A percentile compares a stretch with the other conserved stretches of the same genome.
Conservation (phyloP, 306 rosid genomes). For the Echinosophora koreensis region DNA sequence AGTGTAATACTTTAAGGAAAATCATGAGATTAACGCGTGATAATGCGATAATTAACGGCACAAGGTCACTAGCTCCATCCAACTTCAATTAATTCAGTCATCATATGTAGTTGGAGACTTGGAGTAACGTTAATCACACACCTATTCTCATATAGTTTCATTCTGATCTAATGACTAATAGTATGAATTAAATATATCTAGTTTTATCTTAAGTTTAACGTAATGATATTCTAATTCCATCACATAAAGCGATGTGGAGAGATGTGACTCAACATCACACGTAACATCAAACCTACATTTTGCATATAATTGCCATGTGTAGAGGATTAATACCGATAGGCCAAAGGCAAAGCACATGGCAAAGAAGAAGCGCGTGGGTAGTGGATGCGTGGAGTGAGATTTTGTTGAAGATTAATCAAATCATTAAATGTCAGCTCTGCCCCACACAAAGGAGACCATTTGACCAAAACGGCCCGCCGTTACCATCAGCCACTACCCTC, state of each 20-base stretch:
- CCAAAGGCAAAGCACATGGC: neutral
- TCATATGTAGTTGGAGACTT: neutral
- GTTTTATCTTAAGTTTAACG: too few species aligned
- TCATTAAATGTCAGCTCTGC: slow-evolving; percentile 43
- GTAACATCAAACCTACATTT: neutral
- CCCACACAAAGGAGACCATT: slow-evolving; percentile 51
- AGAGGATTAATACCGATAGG: neutral
- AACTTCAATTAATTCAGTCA: neutral
- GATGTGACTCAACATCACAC: neutral
- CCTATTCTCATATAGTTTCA: too few species aligned
- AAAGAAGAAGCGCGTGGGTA: slow-evolving; percentile 28
- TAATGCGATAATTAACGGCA: slow-evolving; percentile 28
- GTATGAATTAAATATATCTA: too few species aligned
- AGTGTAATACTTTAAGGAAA: slow-evolving; percentile 18
- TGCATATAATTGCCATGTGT: neutral
- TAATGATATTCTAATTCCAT: too few species aligned
- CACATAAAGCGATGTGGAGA: neutral
- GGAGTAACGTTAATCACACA: neutral
- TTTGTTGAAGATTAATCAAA: slow-evolving; percentile 11
- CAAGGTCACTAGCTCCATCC: neutral
- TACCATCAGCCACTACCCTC: slow-evolving; percentile 47
- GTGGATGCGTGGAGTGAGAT: neutral
- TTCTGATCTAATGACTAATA: too few species aligned
- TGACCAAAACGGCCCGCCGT: slow-evolving; percentile 54
- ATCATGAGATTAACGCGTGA: slow-evolving; percentile 30